These are phyloP conservation scores for Podila horticola DNA, from an alignment of 192 early-diverging fungal genomes.

Conservation along the genomic window DNA sequence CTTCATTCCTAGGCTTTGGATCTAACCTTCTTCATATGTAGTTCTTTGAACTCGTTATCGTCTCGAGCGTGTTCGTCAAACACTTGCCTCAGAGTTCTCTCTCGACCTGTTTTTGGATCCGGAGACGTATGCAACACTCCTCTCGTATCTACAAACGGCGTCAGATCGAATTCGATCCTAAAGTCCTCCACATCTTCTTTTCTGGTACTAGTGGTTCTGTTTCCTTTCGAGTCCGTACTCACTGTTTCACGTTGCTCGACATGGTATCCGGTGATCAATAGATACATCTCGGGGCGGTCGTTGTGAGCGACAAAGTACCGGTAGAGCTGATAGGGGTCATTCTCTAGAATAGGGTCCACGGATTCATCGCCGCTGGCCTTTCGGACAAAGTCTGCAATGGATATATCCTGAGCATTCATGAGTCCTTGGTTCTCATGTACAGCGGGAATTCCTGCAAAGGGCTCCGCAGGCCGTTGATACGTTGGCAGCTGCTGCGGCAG, in stretches of 20 bases:
- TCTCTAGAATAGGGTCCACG: constrained; percentile 13
- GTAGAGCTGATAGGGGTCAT: constrained; percentile 48
- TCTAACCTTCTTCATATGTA: constrained; percentile 52
- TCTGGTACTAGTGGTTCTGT: constrained; percentile 4
- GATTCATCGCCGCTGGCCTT: constrained; percentile 23
- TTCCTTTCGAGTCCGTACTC: constrained; percentile 24
- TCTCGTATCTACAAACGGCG: constrained; percentile 31
- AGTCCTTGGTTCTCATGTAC: constrained; percentile 4
- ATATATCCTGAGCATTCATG: constrained; percentile 40
- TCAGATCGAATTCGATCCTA: constrained; percentile 44
- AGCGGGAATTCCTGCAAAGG: constrained; percentile 35
- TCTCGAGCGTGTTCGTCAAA: constrained; percentile 47
- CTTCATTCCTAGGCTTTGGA: background rate
- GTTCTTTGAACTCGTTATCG: constrained; percentile 52
- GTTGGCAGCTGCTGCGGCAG: constrained; percentile 4
- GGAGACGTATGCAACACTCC: constrained; percentile 27
- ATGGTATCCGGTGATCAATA: constrained; percentile 43
- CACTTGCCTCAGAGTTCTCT: constrained; percentile 24
- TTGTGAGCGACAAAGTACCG: constrained; percentile 53
- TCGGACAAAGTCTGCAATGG: constrained; percentile 29
- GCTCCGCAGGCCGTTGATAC: background rate
- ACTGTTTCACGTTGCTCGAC: constrained; percentile 9
- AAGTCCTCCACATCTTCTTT: constrained; percentile 37
- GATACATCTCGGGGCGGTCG: constrained; percentile 39
- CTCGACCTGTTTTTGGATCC: constrained; percentile 22